Evolutionary conservation across 2,329 filamentous ascomycete genomes (phyloP), one percentile per base, ranked within the genome.

Genomic region (Cordyceps militaris): DNA sequence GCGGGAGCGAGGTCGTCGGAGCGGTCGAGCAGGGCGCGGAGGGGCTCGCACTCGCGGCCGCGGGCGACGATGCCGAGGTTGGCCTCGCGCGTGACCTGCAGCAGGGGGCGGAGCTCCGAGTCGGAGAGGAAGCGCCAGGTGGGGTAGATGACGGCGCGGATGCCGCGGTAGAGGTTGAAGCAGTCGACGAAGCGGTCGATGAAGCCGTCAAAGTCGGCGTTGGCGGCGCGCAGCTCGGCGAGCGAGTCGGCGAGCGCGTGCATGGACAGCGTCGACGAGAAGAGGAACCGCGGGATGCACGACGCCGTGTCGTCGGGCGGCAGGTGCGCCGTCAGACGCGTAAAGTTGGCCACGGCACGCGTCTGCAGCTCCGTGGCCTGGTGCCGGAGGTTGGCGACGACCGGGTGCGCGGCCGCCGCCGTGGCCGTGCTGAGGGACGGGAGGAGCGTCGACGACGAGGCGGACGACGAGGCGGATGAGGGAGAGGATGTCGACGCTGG

Each of bases 161-260:
- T 56, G 48, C 58, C 58, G 28, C 58, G 52, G 34, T 59, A 54
- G 24, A 59, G 58, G 52, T 59, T 55, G 48, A 59, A 56, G 53
- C 58, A 59, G 48, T 59, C 58, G 23, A 56, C 58, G 42, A 59
- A 59, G 19, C 38, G 42, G 40, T 59, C 58, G 52, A 59, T 59
- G 58, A 59, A 59, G 47, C 46, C 48, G 53, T 56, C 46, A 19
- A 59, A 59, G 48, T 59, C 47, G 42, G 69, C 66, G 56, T 70
- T 62, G 49, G 71, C 71, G 59, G 73, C 70, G 34, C 60, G 49
- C 51, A 73, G 64, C 14, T 73, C 66, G 2, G 65, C 62, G 2
- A 80, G 67, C 2, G 74, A 74, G 56, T 82, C 78, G 62, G 73
- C 77, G 4, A 82, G 70, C 40, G 75, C 71, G 54, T 81, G 77